A percentile compares a stretch with the other conserved stretches of the same genome.
Conservation (phyloP, 164 flowering plant species). For the Liquidambar formosana region DNA sequence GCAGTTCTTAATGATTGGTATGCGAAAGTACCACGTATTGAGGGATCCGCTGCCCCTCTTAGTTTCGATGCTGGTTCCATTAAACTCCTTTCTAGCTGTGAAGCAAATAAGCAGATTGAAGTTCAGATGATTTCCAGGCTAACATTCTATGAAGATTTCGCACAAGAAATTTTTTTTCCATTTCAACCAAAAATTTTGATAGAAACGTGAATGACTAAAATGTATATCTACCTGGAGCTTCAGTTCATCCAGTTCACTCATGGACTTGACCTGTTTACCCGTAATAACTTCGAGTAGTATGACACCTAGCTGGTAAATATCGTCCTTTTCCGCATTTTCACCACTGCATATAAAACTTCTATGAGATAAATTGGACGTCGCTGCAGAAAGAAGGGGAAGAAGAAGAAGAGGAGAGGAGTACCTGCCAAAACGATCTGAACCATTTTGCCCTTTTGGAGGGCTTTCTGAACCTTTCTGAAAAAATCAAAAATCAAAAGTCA, state of each 20-base stretch:
- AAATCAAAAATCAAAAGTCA: not conserved
- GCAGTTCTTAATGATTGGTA: conserved; percentile 70
- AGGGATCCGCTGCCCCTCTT: conserved; percentile 44
- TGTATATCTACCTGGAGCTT: conserved; percentile 47
- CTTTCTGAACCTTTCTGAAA: conserved; percentile 54
- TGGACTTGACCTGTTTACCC: conserved; percentile 47
- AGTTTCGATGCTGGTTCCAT: conserved; percentile 47
- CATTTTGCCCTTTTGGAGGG: conserved; percentile 32
- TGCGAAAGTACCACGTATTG: conserved; percentile 61
- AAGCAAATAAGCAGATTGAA: conserved; percentile 1
- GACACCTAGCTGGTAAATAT: conserved; percentile 66
- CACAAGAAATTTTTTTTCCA: too few species aligned
- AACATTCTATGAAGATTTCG: too few species aligned
- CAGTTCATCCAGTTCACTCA: conserved; percentile 48
- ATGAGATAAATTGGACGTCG: not conserved
- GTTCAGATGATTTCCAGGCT: too few species aligned
- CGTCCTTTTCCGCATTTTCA: conserved; percentile 58
- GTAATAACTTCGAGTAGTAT: conserved; percentile 64
- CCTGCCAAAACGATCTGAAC: conserved; percentile 23
- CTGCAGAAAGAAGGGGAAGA: not conserved
- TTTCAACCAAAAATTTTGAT: too few species aligned
- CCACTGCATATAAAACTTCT: conserved; percentile 25
- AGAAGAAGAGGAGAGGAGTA: conserved; percentile 8
- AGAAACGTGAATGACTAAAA: too few species aligned
- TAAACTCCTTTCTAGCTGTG: conserved; percentile 61